Conservation (phyloP, 192 early-diverging fungal species). For the Entomortierella lignicola region DNA sequence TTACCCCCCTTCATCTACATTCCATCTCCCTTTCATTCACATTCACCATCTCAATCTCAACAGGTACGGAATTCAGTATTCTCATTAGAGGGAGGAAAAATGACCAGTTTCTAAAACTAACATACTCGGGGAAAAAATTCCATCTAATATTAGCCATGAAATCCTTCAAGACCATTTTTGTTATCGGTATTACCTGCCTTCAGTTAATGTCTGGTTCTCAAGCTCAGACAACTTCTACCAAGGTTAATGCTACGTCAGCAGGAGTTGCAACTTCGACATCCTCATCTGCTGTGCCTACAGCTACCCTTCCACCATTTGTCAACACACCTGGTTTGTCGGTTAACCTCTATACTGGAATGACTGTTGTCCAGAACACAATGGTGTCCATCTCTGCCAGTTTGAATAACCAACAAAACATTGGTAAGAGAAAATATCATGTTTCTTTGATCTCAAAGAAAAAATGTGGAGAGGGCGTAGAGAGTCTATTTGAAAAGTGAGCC, state of each 20-base stretch:
- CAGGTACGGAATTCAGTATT: neutral
- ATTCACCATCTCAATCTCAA: constrained; percentile 11
- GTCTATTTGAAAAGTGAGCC: too few species aligned
- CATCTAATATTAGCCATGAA: constrained; percentile 14
- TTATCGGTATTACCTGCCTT: constrained; percentile 20
- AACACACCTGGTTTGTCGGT: constrained; percentile 38
- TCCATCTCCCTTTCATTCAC: neutral
- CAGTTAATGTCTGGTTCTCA: constrained; percentile 16
- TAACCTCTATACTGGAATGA: constrained; percentile 14
- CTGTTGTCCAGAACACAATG: constrained; percentile 8
- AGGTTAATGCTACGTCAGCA: neutral
- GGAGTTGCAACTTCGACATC: too few species aligned
- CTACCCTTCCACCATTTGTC: constrained; percentile 8
- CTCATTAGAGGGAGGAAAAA: too few species aligned
- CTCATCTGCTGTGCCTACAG: constrained; percentile 3
- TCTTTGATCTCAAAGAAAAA: too few species aligned
- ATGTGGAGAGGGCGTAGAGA: neutral
- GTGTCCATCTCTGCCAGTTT: constrained; percentile 29
- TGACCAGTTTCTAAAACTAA: constrained; percentile 1
- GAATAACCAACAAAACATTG: neutral
- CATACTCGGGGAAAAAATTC: too few species aligned
- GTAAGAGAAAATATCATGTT: constrained; percentile 26
- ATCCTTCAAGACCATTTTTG: constrained; percentile 6
- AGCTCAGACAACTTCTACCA: constrained; percentile 1
- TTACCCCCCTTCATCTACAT: neutral